These are phyloP conservation scores for Globisporangium cederbergense DNA, from an alignment of 352 stramenopile genomes.

Conservation along the genomic window DNA sequence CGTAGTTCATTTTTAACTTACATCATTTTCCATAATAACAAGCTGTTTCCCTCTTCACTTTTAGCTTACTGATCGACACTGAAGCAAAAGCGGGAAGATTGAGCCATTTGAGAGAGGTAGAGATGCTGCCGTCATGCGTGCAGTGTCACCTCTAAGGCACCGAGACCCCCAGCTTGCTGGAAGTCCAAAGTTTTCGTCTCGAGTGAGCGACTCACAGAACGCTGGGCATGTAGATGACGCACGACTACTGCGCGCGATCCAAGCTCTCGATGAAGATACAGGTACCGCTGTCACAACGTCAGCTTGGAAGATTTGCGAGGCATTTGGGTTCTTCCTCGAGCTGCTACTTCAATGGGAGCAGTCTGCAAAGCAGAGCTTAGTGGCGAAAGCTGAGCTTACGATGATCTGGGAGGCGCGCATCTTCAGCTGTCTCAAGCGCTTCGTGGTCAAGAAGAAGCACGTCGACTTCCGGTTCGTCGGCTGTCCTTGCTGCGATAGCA, in stretches of 20 bases:
- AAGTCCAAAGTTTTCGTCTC: not conserved
- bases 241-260: constrained; percentile 38
- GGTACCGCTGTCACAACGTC: not conserved
- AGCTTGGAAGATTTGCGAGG: constrained; percentile 7
- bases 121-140: constrained; percentile 1
- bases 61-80: not conserved
- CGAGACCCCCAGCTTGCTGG: not conserved
- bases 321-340: constrained; percentile 31
- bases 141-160: not conserved
- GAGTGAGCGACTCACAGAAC: not conserved
- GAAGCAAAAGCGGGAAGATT: not conserved
- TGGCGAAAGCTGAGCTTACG: constrained; percentile 19
- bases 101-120: not conserved
- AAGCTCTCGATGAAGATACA: constrained; percentile 27
- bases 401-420: constrained; percentile 35
- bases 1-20: not conserved
- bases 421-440: constrained; percentile 34
- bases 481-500: constrained; percentile 15
- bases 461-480: not conserved
- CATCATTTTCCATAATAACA: not conserved
- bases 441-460: constrained; percentile 20
- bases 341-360: constrained; percentile 24
- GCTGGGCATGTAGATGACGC: constrained; percentile 21
- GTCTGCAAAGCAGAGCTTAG: not conserved
- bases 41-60: not conserved